Evolutionary conservation across 768 basidiomycete genomes (phyloP).

Genomic region (Trametes gibbosa): DNA sequence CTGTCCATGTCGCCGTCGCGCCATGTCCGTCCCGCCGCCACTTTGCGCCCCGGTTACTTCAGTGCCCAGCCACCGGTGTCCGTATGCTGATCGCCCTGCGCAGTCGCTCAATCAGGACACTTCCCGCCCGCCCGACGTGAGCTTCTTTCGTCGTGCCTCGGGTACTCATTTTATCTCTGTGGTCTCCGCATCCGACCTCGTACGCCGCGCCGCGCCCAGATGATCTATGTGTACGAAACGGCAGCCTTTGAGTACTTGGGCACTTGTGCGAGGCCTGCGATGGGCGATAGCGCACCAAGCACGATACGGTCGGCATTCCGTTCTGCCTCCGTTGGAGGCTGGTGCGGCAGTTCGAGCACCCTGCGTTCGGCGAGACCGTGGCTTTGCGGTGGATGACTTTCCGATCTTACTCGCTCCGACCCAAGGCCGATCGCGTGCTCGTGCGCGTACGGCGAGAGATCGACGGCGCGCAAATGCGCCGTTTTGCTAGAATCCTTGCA

Average conservation of each 20-base stretch:
- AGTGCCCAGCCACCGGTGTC: neutral
- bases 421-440: constrained; percentile 4
- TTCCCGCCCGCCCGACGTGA: neutral
- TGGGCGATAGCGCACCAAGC: neutral
- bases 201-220: neutral
- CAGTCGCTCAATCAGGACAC: neutral
- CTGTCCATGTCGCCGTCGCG: neutral
- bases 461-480: neutral
- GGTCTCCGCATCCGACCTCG: neutral
- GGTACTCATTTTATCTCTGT: neutral
- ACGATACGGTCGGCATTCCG: neutral
- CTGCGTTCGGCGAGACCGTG: neutral
- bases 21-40: neutral
- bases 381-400: neutral
- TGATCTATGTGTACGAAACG: too few relatives aligned
- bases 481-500: neutral
- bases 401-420: constrained; percentile 1
- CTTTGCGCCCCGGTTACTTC: neutral
- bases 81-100: neutral
- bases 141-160: neutral
- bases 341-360: too few relatives aligned
- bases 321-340: neutral
- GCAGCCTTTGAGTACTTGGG: too few relatives aligned
- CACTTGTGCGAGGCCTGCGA: neutral
- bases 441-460: neutral